Base-by-base conservation (phyloP, 1,139 yeast species). In the Geotrichum phurueaensis region DNA sequence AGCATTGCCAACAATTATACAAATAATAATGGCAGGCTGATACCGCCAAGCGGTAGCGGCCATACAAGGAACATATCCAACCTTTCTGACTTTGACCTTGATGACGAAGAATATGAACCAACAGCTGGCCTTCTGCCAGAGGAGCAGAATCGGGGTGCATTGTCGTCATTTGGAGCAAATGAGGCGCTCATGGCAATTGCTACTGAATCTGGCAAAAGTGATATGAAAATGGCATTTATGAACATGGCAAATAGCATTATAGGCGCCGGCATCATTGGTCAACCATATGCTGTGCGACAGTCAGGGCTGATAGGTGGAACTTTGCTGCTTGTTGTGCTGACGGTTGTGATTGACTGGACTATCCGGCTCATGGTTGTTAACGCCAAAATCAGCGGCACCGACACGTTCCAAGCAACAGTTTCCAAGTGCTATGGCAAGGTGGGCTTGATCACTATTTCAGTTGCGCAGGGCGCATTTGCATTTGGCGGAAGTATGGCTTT, bases 191-290 rank as follows among this genome's bases (percentile, higher is more conserved):
- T 63, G 48, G 61, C 65, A 20, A 61, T 72, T 49, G 68, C 73
- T 29, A 68, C 67, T 22, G 71, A 79, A 54, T 77, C 83, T 2
- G 71, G 68, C 57, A 76, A 75, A 62, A 73, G 77, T n/a, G 80
- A 77, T 64, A 79, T 91, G 81, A 81, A 81, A 64, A 87, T 88
- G 91, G 97, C 97, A 13, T 91, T 92, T 69, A 89, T 92, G 96
- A 92, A 92, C 73, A 91, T 92, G 96, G 96, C 97, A 25, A 92
- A 92, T 73, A 87, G 75, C 18, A 92, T 91, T 62, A 78, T 92
- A 15, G 98, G 98, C 0, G 97, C 98, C 0, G 97, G 97, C 1
- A 89, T 94, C 57, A 90, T 92, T 53, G 97, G 97, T 1, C 96
- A 91, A 67, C 96, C 98, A 1, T 88, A 86, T 69, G 97, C 98